Conservation (phyloP, 192 early-diverging fungal species). For the Podila epicladia region DNA sequence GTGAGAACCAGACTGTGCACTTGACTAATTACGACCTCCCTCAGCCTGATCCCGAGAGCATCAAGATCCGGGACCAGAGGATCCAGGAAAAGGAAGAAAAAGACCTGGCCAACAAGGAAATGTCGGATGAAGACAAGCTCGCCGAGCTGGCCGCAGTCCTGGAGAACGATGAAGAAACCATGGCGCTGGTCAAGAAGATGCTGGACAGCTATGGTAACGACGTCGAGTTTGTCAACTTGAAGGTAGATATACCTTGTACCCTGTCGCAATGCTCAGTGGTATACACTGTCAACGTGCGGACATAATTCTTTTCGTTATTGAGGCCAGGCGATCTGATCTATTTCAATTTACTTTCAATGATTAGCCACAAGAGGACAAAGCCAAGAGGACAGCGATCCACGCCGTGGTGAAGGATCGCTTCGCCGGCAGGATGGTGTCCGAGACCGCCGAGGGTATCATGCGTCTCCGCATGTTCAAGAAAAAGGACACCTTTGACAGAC, state of each 20-base stretch:
- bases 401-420: conserved; percentile 61
- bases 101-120: conserved; percentile 20
- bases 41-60: conserved; percentile 10
- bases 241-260: conserved; percentile 3
- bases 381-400: conserved; percentile 63
- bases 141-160: conserved; percentile 14
- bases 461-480: conserved; percentile 55
- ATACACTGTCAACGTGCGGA: neutral
- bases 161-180: conserved; percentile 17
- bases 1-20: conserved; percentile 73
- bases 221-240: conserved; percentile 40
- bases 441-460: conserved; percentile 56
- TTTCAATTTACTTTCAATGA: neutral
- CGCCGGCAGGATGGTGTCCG: conserved; percentile 56
- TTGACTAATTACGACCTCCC: conserved; percentile 54
- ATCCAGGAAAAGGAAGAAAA: conserved; percentile 33
- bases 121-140: conserved; percentile 40
- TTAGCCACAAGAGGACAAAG: conserved; percentile 61
- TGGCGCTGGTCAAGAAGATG: conserved; percentile 40
- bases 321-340: neutral
- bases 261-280: neutral
- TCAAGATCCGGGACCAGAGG: conserved; percentile 12
- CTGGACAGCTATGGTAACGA: conserved; percentile 49
- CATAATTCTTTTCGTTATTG: neutral
- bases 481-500: conserved; percentile 42